phyloP scores from a whole-genome alignment of 2,329 filamentous ascomycete genomes.

The Sphaerostilbella broomeana region DNA sequence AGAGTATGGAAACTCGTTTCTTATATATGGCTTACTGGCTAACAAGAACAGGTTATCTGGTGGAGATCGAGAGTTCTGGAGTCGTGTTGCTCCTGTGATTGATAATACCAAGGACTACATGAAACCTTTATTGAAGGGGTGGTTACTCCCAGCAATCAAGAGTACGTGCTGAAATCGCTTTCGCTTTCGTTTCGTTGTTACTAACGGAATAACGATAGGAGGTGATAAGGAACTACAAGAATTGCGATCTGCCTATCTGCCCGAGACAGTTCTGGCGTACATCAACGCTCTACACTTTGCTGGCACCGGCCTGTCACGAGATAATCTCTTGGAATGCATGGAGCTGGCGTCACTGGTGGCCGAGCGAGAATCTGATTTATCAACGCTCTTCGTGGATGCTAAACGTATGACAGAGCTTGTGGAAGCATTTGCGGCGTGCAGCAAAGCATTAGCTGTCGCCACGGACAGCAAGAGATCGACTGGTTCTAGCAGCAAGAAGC shows the following conservation, averaged over 20 bases:
- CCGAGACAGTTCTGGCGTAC: constrained; percentile 79
- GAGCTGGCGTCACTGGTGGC: constrained; percentile 73
- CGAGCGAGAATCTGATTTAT: constrained; percentile 60
- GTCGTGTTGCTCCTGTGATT: constrained; percentile 47
- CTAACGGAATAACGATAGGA: neutral
- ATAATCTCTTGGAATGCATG: constrained; percentile 77
- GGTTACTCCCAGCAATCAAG: constrained; percentile 51
- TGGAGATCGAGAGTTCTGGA: constrained; percentile 42
- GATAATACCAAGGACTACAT: constrained; percentile 50
- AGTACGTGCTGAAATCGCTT: no score
- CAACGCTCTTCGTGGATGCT: constrained; percentile 55
- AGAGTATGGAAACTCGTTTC: constrained; percentile 37
- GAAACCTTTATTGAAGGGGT: constrained; percentile 56
- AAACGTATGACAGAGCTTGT: constrained; percentile 70
- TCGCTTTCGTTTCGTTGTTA: neutral
- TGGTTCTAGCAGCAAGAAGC: constrained; percentile 49
- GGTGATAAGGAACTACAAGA: constrained; percentile 56
- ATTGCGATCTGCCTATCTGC: constrained; percentile 73
- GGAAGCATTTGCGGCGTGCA: constrained; percentile 68
- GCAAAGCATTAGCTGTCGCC: constrained; percentile 60
- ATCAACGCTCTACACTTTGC: constrained; percentile 74
- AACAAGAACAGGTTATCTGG: constrained; percentile 2
- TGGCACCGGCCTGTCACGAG: constrained; percentile 65
- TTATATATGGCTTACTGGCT: neutral
- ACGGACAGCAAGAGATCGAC: constrained; percentile 47